Base-by-base conservation (phyloP, 2,329 filamentous ascomycete genomes). In the Cephalotrichum gorgonifer region DNA sequence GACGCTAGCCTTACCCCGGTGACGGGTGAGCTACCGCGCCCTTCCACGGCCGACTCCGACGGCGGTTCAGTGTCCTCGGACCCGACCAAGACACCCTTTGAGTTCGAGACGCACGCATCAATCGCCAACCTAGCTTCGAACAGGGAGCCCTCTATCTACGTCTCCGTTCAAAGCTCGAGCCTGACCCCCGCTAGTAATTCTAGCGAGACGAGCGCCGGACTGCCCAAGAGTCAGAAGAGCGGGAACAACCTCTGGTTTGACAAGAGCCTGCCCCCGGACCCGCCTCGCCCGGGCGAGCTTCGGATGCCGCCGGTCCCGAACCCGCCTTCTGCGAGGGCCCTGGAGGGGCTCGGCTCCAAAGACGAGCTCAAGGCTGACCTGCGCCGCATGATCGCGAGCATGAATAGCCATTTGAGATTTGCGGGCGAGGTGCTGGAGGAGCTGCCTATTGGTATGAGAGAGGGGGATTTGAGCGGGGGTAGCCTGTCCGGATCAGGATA, bases 41-140 rank as follows among this genome's bases (percentile, higher is more conserved):
- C 78, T 1, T 80, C 78, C 2, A 80, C 77, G 0, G 77, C 77
- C 8, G 74, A 80, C 57, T 83, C 79, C 1, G 77, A 81, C 51
- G 72, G 70, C 8, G 71, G 61, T 2, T 79, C 76, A 1, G 65
- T 79, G 9, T 69, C 71, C 9, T 75, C 31, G 71, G 75, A 27
- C 67, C 71, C 15, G 70, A 68, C 2, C 77, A 79, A 54, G 77
- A 79, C 55, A 2, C 78, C 79, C 0, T 83, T 83, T 50, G 77
- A 82, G 49, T 67, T 83, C 5, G 80, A 84, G 58, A 73, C 74
- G 12, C 79, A 82, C 54, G 67, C 76, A 1, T 81, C 78, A 1
- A 63, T 79, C 2, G 79, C 79, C 53, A 65, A 64, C 9, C 61
- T 67, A 4, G 56, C 62, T 3, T 60, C 63, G 1, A 68, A 64